A percentile compares a stretch with the other conserved stretches of the same genome.
These are phyloP conservation scores for Aspergillus thermomutatus DNA, from an alignment of 2,329 filamentous ascomycete species.

Conservation along the genomic window DNA sequence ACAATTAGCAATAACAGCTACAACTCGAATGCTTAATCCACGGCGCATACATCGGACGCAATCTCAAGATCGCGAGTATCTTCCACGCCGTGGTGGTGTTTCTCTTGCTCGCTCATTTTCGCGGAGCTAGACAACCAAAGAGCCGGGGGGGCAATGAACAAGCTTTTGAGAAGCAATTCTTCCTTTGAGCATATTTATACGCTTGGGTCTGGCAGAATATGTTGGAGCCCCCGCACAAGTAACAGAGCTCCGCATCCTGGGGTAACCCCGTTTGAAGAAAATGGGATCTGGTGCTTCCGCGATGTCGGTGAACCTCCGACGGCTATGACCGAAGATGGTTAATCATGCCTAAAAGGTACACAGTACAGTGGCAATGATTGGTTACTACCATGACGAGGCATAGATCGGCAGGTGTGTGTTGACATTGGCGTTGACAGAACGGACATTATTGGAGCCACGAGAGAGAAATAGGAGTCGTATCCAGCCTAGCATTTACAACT, in stretches of 20 bases:
- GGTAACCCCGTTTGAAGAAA: not conserved
- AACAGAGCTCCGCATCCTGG: not conserved
- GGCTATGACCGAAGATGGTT: not conserved
- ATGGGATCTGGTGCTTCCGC: not conserved
- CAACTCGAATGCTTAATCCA: not conserved
- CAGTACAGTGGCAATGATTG: not conserved
- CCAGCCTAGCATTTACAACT: not conserved
- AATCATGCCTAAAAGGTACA: not conserved
- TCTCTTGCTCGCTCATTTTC: constrained; percentile 20
- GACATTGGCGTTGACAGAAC: not conserved
- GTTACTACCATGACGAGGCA: not conserved
- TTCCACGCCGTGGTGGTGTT: constrained; percentile 12
- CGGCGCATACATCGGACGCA: constrained; percentile 2
- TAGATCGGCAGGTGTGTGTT: not conserved
- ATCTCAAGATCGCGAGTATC: constrained; percentile 13
- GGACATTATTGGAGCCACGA: not conserved
- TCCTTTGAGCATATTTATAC: not conserved
- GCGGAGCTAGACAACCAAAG: not conserved
- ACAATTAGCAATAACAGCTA: not conserved
- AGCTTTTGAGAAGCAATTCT: not conserved
- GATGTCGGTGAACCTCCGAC: not conserved
- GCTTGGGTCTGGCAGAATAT: not conserved
- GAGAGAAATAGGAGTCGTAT: not conserved
- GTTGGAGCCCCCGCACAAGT: not conserved
- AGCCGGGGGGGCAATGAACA: not conserved